phyloP scores from a whole-genome alignment of 495 filamentous ascomycete species.

The Trichocladium uniseriatum region DNA sequence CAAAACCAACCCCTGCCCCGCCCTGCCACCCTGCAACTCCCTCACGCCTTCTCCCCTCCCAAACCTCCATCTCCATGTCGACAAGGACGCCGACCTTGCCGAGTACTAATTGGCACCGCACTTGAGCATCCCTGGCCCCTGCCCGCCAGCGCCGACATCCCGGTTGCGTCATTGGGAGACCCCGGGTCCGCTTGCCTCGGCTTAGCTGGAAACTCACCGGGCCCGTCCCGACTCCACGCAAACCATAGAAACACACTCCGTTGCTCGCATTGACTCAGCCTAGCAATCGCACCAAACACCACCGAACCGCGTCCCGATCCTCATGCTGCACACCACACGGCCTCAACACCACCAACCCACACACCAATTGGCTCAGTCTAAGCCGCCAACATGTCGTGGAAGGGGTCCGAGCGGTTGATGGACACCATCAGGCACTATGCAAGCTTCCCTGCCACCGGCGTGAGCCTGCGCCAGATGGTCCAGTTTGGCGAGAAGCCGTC shows the following conservation, averaged over 20 bases:
- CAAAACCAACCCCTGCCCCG: slow-evolving; percentile 1
- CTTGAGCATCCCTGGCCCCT: slow-evolving; percentile 6
- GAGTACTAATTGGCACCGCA: slow-evolving; percentile 3
- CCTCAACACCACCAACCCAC: slow-evolving; percentile 22
- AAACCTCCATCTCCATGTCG: neutral
- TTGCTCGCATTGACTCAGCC: neutral
- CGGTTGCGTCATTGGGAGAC: slow-evolving; percentile 11
- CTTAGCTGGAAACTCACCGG: slow-evolving; percentile 1
- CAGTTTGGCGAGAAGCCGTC: slow-evolving; percentile 92
- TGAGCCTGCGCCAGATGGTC: slow-evolving; percentile 96
- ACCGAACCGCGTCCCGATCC: neutral
- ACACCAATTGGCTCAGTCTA: slow-evolving; percentile 24
- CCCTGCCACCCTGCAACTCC: too few relatives aligned
- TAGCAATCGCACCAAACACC: neutral
- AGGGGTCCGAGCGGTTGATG: slow-evolving; percentile 81
- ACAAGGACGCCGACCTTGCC: neutral
- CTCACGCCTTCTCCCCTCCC: neutral
- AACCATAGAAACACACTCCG: slow-evolving; percentile 1
- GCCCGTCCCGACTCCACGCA: slow-evolving; percentile 10
- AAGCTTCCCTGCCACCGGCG: slow-evolving; percentile 92
- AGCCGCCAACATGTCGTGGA: slow-evolving; percentile 69
- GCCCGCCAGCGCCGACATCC: neutral
- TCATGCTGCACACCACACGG: slow-evolving; percentile 22
- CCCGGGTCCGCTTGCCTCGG: slow-evolving; percentile 23
- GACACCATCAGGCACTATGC: slow-evolving; percentile 98